A percentile compares a stretch with the other conserved stretches of the same genome.
Evolutionary conservation across 352 stramenopile genomes (phyloP).

Genomic region (Pythium folliculosum): DNA sequence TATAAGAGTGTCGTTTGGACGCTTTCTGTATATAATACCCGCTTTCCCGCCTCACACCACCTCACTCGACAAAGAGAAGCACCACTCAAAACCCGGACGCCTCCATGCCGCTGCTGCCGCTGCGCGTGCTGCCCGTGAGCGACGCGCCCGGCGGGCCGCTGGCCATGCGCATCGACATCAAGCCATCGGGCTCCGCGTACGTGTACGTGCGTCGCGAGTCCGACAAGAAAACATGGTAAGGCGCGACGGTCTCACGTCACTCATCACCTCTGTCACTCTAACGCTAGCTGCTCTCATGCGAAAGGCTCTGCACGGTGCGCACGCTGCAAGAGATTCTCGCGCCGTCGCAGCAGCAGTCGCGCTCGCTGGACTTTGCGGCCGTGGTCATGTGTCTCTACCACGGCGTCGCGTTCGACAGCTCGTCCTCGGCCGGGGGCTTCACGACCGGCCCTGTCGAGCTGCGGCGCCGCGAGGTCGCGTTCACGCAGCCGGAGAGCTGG

Average conservation of each 20-base stretch:
- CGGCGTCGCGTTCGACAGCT: constrained; percentile 18
- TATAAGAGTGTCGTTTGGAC: no score
- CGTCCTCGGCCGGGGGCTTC: neutral
- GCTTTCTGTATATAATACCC: no score
- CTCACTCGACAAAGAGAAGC: no score
- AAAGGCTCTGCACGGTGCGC: constrained; percentile 10
- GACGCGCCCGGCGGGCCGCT: constrained; percentile 11
- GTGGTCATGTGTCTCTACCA: constrained; percentile 18
- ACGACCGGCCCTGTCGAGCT: constrained; percentile 7
- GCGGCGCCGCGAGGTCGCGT: constrained; percentile 21
- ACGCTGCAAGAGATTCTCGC: constrained; percentile 24
- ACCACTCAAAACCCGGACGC: no score
- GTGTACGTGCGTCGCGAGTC: constrained; percentile 19
- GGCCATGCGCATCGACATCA: constrained; percentile 13
- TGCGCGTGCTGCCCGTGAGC: constrained; percentile 19
- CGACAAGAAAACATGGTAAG: constrained; percentile 22
- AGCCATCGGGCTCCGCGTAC: constrained; percentile 11
- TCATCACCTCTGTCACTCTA: neutral
- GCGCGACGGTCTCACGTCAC: neutral
- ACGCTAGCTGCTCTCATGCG: neutral
- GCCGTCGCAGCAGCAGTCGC: constrained; percentile 13
- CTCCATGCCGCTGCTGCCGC: constrained; percentile 14
- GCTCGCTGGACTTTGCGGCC: constrained; percentile 13
- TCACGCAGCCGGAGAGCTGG: constrained; percentile 15
- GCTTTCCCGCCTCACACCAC: no score